Percentiles rank a stretch among this genome's conserved stretches.
phyloP scores from a whole-genome alignment of 2,329 filamentous ascomycete genomes.

The Pyricularia sp. region DNA sequence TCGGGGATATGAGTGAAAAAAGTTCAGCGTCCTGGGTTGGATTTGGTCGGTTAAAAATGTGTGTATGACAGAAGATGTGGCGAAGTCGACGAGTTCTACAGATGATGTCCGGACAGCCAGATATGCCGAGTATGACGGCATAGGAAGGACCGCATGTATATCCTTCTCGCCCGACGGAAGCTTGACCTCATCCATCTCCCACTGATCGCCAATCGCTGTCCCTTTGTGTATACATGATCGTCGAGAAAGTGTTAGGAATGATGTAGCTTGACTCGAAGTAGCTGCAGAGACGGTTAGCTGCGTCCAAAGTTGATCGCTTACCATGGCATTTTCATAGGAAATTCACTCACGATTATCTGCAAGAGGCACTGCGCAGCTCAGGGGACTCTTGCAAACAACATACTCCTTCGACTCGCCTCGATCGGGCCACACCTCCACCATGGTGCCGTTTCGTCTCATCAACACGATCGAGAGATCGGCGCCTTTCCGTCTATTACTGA shows the following conservation, averaged over 20 bases:
- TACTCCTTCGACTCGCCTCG: slow-evolving; percentile 31
- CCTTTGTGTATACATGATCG: slow-evolving; percentile 41
- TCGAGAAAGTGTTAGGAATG: slow-evolving; percentile 39
- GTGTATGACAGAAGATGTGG: slow-evolving; percentile 46
- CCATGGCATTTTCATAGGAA: not conserved
- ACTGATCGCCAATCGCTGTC: slow-evolving; percentile 30
- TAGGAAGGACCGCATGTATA: slow-evolving; percentile 46
- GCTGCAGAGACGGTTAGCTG: slow-evolving; percentile 9
- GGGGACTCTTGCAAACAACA: slow-evolving; percentile 39
- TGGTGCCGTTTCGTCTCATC: slow-evolving; percentile 53
- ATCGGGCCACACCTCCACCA: slow-evolving; percentile 48
- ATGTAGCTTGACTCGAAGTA: slow-evolving; percentile 14
- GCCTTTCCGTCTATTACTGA: slow-evolving; percentile 32
- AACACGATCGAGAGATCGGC: slow-evolving; percentile 43
- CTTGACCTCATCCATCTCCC: slow-evolving; percentile 39
- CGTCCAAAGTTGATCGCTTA: not conserved
- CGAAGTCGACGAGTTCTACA: slow-evolving; percentile 53
- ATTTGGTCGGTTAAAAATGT: slow-evolving; percentile 51
- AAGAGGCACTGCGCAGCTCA: slow-evolving; percentile 40
- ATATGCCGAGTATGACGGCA: slow-evolving; percentile 49
- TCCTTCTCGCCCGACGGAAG: slow-evolving; percentile 30
- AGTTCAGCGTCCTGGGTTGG: slow-evolving; percentile 48
- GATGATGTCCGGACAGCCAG: slow-evolving; percentile 48
- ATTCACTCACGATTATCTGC: slow-evolving; percentile 31
- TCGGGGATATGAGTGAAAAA: slow-evolving; percentile 43